phyloP scores from a whole-genome alignment of 1,284 basidiomycete species.

The Moesziomyces globuligerus region DNA sequence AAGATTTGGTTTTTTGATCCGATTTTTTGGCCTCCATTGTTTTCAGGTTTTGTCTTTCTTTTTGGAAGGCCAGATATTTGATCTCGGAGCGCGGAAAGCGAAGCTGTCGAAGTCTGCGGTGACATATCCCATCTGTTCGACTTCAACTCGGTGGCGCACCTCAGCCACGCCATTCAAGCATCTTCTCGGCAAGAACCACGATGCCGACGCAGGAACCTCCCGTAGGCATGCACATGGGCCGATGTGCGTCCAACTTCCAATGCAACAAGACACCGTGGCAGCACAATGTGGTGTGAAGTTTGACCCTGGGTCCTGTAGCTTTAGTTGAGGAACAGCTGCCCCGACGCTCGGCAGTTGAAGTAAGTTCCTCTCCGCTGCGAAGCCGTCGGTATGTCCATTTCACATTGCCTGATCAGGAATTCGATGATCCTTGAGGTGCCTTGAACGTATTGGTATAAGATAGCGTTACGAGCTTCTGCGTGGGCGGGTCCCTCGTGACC shows the following conservation, averaged over 20 bases:
- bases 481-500: not conserved
- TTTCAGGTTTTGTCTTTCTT: not conserved
- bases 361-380: constrained; percentile 7
- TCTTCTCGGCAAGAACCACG: not conserved
- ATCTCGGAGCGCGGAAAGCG: too few species aligned
- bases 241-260: not conserved
- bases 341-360: constrained; percentile 13
- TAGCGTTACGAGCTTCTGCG: not conserved
- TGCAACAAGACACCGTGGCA: not conserved
- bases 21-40: not conserved
- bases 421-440: not conserved
- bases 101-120: constrained; percentile 1
- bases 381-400: not conserved
- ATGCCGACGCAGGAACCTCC: not conserved
- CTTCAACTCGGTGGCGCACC: not conserved
- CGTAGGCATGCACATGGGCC: not conserved
- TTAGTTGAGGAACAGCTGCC: not conserved
- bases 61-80: not conserved
- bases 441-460: constrained; percentile 6
- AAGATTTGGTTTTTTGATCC: not conserved
- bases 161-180: not conserved
- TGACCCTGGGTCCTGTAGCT: too few species aligned
- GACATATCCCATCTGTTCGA: constrained; percentile 7
- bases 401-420: not conserved
- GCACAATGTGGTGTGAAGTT: too few species aligned